Base-by-base conservation (phyloP, 805 yeast species). In the Schizosaccharomyces cryophilus region DNA sequence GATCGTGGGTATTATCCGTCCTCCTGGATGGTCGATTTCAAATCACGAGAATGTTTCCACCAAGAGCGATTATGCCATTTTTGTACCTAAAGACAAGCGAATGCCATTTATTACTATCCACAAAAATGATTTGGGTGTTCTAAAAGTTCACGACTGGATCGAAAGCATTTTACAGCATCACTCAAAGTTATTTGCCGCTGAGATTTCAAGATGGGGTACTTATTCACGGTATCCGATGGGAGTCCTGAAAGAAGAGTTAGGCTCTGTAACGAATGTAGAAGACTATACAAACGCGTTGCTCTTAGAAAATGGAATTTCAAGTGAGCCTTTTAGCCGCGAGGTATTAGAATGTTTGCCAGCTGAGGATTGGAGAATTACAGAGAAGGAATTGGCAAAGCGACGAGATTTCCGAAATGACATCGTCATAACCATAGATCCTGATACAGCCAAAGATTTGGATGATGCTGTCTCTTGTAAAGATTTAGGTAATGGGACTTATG, bases 1-100 rank as follows among this genome's bases (percentile, higher is more conserved):
- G 68, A 98, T 93, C 45, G 98, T 97, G 13, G 96, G 88, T 70
- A 77, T 93, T 64, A 83, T 89, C 1, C 84, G 87, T 54, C 77
- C 82, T 42, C 83, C 95, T 1, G 84, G 85, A 1, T 63, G 60
- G 13, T 61, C 64, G 2, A 45, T 85, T 17, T 81, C 84, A 65
- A 80, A 94, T 7, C 77, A 85, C n/a, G 83, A 29, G 3, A 17
- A 21, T 24, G 35, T 21, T 24, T 24, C 30, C 56, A 24, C 30
- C 7, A 51, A 51, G 35, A 19, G 30, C 2, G n/a, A 21, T 21
- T 51, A 24, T 58, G 90, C 93, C 61, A 83, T 93, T 67, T 94
- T 90, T 29, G 76, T 85, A 59, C 78, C 94, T 62, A 83, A 90
- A 90, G 97, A 93, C 71, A 82, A 81, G 68, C 80, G 87, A 13